A percentile compares a stretch with the other conserved stretches of the same genome.
Conservation (phyloP, 192 early-diverging fungal genomes). For the Podila epicladia region DNA sequence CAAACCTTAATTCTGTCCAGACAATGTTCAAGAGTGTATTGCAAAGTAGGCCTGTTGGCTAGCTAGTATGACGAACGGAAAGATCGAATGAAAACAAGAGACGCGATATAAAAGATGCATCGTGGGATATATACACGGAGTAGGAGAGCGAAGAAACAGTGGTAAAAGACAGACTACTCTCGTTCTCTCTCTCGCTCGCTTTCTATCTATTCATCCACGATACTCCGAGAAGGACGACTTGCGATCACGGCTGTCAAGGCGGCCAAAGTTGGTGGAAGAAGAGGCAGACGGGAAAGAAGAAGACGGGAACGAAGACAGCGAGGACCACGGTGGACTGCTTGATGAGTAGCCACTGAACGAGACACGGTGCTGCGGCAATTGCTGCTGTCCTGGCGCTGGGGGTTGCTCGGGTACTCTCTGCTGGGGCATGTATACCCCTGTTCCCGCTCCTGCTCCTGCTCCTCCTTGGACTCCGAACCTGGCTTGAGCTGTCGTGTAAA, state of each 20-base stretch:
- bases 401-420: background rate
- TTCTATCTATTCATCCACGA: too few species aligned
- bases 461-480: background rate
- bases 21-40: too few species aligned
- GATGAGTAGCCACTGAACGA: background rate
- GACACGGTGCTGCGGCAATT: background rate
- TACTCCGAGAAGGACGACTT: too few species aligned
- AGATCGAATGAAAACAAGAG: too few species aligned
- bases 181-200: too few species aligned
- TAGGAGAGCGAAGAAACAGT: too few species aligned
- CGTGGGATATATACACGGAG: too few species aligned
- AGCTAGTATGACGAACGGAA: too few species aligned
- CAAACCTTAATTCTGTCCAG: too few species aligned
- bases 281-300: background rate
- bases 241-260: background rate
- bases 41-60: too few species aligned
- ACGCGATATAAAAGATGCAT: too few species aligned
- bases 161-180: too few species aligned
- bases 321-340: background rate
- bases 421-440: background rate
- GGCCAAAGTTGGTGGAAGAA: background rate
- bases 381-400: constrained; percentile 1
- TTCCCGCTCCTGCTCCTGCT: background rate
- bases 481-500: background rate
- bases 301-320: background rate